Base-by-base conservation (phyloP, 805 yeast species). In the Saturnispora ahearnii region DNA sequence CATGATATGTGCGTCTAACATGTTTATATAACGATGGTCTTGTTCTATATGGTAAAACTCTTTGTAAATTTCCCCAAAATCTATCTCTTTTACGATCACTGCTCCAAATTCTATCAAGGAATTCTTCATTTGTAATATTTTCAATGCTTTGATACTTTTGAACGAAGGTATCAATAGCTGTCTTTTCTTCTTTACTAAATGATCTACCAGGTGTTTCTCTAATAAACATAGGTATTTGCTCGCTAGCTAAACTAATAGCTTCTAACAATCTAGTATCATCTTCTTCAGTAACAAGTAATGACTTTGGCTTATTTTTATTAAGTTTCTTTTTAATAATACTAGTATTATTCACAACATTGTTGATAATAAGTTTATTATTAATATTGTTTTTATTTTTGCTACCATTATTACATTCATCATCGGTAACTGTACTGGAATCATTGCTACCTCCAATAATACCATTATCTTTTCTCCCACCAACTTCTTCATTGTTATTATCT, bases 21-120 rank as follows among this genome's bases (percentile, higher is more conserved):
- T 91, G 98, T 63, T 91, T 91, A 68, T 91, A 91, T 7, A 91
- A 79, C 2, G 95, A 84, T 0, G 96, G 95, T 45, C 96, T 73
- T 0, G 96, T 82, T 62, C 98, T 74, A 56, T 83, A 78, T 1
- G 96, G 96, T 40, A 90, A 67, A 2, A 88, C 93, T 45, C 77
- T 76, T 42, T 89, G 83, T 22, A 91, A 70, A 22, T 78, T 72
- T 54, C 86, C 95, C 98, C 98, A 90, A 60, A 90, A 88, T 56
- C 78, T 82, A 65, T 91, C 97, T 67, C 87, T 88, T 55, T 80
- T 81, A 29, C 96, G 76, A 54, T 84, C 90, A 55, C 81, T 79
- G 6, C 88, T 71, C 98, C 98, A 90, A 21, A 90, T 86, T 43
- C 96, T 72, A 57, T 81, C 81, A 65, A 96, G 85, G 6, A 90